phyloP scores from a whole-genome alignment of 148 eudicot genomes.

The Heliamphora exappendiculata region DNA sequence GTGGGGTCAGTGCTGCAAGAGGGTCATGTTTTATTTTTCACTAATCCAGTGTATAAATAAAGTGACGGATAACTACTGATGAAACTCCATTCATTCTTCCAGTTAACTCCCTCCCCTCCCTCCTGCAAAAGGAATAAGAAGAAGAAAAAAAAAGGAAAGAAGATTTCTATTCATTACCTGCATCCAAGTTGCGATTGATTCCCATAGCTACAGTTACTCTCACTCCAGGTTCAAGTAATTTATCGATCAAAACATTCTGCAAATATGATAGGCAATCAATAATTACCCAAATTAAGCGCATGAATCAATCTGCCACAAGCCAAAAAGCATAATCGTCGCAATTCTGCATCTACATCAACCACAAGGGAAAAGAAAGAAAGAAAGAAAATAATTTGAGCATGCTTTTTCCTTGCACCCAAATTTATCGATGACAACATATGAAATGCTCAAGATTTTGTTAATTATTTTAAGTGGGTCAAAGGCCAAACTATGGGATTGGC shows the following conservation, averaged over 20 bases:
- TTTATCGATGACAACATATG: too few relatives aligned
- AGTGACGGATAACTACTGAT: too few relatives aligned
- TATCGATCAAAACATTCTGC: constrained; percentile 78
- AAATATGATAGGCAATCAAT: constrained; percentile 15
- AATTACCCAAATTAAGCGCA: not conserved
- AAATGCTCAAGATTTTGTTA: too few relatives aligned
- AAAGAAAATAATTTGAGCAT: not conserved
- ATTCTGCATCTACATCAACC: not conserved
- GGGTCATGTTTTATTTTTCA: too few relatives aligned
- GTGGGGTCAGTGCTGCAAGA: too few relatives aligned
- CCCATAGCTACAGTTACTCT: constrained; percentile 94
- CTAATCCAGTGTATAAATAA: too few relatives aligned
- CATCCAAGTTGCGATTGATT: constrained; percentile 52
- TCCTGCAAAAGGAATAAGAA: not conserved
- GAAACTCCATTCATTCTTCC: too few relatives aligned
- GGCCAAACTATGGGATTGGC: too few relatives aligned
- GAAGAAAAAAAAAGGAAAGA: not conserved
- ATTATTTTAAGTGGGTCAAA: too few relatives aligned
- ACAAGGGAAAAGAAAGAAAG: too few relatives aligned
- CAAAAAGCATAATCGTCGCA: constrained; percentile 5
- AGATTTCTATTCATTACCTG: constrained; percentile 54
- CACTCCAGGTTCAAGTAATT: constrained; percentile 71
- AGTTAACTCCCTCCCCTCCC: too few relatives aligned
- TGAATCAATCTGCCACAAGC: not conserved
- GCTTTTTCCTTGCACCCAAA: not conserved